Evolutionary conservation across 768 basidiomycete species (phyloP).

Genomic region (Rhodosporidiobolus odoratus): DNA sequence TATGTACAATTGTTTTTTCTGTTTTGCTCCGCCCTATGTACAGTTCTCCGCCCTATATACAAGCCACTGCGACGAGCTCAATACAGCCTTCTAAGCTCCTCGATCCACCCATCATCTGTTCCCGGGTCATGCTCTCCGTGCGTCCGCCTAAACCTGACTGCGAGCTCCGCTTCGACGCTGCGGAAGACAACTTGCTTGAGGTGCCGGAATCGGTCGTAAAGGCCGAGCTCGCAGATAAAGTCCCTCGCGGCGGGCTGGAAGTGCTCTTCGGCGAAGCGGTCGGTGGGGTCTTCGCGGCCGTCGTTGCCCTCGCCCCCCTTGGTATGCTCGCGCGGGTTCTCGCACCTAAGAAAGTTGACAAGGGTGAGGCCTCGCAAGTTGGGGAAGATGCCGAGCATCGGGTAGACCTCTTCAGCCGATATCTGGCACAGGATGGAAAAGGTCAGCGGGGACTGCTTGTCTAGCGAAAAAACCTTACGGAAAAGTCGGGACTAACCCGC

Average conservation of each 20-base stretch:
- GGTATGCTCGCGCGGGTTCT: neutral
- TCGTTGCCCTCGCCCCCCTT: neutral
- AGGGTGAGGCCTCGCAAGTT: slow-evolving; percentile 14
- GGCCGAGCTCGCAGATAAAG: slow-evolving; percentile 7
- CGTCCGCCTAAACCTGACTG: slow-evolving; percentile 12
- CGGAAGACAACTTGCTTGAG: slow-evolving; percentile 28
- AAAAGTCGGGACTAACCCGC: neutral
- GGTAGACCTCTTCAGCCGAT: slow-evolving; percentile 4
- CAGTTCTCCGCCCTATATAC: too few relatives aligned
- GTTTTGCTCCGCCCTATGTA: too few relatives aligned
- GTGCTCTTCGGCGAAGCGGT: slow-evolving; percentile 12
- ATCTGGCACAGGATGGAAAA: slow-evolving; percentile 6
- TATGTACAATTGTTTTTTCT: too few relatives aligned
- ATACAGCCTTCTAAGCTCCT: slow-evolving; percentile 26
- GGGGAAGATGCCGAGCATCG: slow-evolving; percentile 19
- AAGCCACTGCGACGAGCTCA: too few relatives aligned
- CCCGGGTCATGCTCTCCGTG: neutral
- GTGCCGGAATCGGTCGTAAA: slow-evolving; percentile 5
- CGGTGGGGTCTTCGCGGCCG: neutral
- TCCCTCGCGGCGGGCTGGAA: slow-evolving; percentile 28
- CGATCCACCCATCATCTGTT: neutral
- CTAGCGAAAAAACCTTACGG: too few relatives aligned
- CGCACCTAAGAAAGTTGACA: slow-evolving; percentile 23
- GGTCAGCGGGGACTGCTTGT: neutral
- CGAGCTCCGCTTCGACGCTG: slow-evolving; percentile 15